phyloP scores from a whole-genome alignment of 768 basidiomycete species.

The Lyophyllum semitale region DNA sequence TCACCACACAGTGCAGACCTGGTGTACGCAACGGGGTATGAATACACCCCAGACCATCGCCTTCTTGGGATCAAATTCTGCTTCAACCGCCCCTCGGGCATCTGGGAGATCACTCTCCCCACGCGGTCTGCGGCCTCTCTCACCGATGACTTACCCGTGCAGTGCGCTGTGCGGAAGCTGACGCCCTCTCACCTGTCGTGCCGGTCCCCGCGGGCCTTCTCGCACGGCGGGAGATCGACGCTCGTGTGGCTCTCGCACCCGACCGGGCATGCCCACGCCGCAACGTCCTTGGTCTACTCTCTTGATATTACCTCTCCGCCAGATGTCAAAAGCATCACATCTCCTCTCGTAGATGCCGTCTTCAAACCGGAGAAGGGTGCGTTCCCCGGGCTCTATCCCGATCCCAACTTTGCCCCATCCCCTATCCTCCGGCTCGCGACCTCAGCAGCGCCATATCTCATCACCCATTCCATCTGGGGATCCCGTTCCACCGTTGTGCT shows the following conservation, averaged over 20 bases:
- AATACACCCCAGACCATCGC: conserved; percentile 56
- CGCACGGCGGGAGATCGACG: conserved; percentile 17
- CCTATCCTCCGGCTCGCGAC: conserved; percentile 36
- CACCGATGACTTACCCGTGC: conserved; percentile 1
- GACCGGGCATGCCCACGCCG: conserved; percentile 61
- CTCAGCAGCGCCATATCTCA: conserved; percentile 27
- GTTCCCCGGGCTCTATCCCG: conserved; percentile 68
- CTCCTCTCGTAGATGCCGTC: conserved; percentile 42
- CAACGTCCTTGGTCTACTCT: conserved; percentile 51
- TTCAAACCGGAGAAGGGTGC: conserved; percentile 35
- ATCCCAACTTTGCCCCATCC: conserved; percentile 42
- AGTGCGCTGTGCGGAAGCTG: conserved; percentile 35
- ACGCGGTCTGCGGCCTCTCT: conserved; percentile 7
- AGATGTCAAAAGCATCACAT: conserved; percentile 8
- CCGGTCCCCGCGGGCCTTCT: conserved; percentile 59
- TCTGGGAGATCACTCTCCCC: conserved; percentile 50
- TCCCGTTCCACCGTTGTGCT: conserved; percentile 53
- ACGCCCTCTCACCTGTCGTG: conserved; percentile 47
- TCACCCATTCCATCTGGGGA: conserved; percentile 55
- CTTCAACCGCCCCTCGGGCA: conserved; percentile 56
- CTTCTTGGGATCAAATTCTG: conserved; percentile 61
- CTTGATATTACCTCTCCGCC: conserved; percentile 34
- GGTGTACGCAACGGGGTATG: conserved; percentile 64
- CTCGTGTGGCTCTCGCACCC: conserved; percentile 58
- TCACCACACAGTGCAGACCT: conserved; percentile 35